These are phyloP conservation scores for Taphrina confusa DNA, from an alignment of 1,139 yeast species.

Conservation along the genomic window DNA sequence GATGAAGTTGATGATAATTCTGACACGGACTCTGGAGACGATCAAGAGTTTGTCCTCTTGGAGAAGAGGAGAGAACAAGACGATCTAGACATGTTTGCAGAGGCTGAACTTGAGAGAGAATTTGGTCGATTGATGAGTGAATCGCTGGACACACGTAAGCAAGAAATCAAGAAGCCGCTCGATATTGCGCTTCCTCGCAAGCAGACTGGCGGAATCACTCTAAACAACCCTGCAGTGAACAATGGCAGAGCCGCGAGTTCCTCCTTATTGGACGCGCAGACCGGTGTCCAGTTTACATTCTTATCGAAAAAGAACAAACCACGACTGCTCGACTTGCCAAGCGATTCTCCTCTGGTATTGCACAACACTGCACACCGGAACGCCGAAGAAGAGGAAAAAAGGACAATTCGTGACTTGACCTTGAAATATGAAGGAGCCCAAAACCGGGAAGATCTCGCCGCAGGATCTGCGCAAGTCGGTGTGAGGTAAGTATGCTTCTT, in stretches of 20 bases:
- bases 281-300: conserved; percentile 39
- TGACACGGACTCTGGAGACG: conserved; percentile 41
- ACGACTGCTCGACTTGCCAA: conserved; percentile 34
- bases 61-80: conserved; percentile 35
- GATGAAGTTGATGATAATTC: conserved; percentile 43
- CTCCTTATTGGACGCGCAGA: conserved; percentile 4
- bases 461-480: not conserved
- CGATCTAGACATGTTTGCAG: conserved; percentile 26
- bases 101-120: conserved; percentile 47
- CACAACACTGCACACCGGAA: conserved; percentile 4
- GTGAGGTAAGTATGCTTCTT: conserved; percentile 6
- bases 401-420: conserved; percentile 20
- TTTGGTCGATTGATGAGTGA: conserved; percentile 46
- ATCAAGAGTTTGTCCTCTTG: conserved; percentile 39
- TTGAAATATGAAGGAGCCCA: conserved; percentile 25
- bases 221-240: too few species aligned
- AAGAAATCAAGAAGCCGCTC: conserved; percentile 42
- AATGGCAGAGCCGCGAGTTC: not conserved
- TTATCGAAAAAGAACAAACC: conserved; percentile 40
- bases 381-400: conserved; percentile 20
- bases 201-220: not conserved
- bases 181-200: conserved; percentile 47
- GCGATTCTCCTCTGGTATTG: conserved; percentile 9
- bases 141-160: conserved; percentile 42
- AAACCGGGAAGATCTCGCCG: conserved; percentile 16